Evolutionary conservation across 495 filamentous ascomycete genomes (phyloP).

Genomic region (Entonaema liquescens): DNA sequence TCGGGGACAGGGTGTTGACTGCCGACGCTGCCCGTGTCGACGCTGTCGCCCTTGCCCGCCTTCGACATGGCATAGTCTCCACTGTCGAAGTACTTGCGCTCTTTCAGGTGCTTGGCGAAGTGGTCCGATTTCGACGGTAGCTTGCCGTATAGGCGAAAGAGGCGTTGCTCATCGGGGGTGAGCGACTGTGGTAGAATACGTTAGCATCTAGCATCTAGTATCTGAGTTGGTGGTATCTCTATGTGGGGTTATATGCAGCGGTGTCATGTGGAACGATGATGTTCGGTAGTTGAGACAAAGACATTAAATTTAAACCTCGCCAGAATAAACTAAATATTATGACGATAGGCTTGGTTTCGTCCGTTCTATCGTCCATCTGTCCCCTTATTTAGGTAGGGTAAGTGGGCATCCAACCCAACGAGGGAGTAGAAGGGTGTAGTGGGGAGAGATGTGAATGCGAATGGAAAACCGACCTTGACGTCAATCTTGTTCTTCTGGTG

Average conservation of each 20-base stretch:
- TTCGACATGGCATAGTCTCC: constrained; percentile 98
- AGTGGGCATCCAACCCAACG: constrained; percentile 23
- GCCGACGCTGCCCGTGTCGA: constrained; percentile 92
- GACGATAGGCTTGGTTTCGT: not conserved
- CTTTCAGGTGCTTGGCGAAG: constrained; percentile 96
- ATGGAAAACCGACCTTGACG: constrained; percentile 74
- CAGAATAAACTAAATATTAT: not conserved
- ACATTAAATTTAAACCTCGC: constrained; percentile 2
- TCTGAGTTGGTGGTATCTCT: not conserved
- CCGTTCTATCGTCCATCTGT: not conserved
- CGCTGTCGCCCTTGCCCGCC: constrained; percentile 94
- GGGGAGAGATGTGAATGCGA: constrained; percentile 6
- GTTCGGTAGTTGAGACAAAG: constrained; percentile 21
- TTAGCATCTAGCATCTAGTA: constrained; percentile 30
- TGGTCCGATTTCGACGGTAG: constrained; percentile 95
- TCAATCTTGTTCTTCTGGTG: constrained; percentile 97
- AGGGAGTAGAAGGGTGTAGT: constrained; percentile 16
- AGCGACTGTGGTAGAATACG: constrained; percentile 67
- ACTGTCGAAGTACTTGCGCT: constrained; percentile 99
- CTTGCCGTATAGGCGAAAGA: constrained; percentile 96
- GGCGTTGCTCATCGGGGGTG: constrained; percentile 89
- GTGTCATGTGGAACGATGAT: constrained; percentile 20
- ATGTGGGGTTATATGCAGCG: constrained; percentile 5
- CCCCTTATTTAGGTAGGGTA: constrained; percentile 15
- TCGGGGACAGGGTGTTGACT: constrained; percentile 94